Percentiles rank a stretch among this genome's conserved stretches.
phyloP scores from a whole-genome alignment of 2,329 filamentous ascomycete genomes.

The Penicillium glabrum region DNA sequence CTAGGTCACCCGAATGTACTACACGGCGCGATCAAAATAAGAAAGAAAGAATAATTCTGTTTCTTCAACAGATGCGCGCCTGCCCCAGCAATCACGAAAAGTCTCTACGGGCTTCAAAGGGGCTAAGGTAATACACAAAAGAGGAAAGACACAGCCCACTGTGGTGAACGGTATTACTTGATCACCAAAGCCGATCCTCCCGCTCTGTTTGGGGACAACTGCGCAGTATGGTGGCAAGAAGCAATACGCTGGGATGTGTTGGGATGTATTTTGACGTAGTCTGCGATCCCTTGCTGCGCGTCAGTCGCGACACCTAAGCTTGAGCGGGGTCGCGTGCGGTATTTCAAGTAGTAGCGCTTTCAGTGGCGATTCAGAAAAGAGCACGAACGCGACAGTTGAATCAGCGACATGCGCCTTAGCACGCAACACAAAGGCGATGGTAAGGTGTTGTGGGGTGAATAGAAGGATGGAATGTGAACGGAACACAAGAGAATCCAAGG shows the following conservation, averaged over 20 bases:
- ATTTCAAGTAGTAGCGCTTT: not conserved
- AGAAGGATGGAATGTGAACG: conserved; percentile 3
- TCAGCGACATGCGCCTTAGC: not conserved
- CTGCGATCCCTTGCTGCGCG: conserved; percentile 28
- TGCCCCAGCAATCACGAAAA: conserved; percentile 28
- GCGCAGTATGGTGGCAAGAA: conserved; percentile 11
- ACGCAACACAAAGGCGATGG: conserved; percentile 2
- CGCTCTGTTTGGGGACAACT: conserved; percentile 11
- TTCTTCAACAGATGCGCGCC: conserved; percentile 22
- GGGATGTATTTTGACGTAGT: conserved; percentile 10
- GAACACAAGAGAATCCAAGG: conserved; percentile 4
- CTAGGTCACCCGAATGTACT: conserved; percentile 31
- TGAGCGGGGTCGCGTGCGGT: conserved; percentile 32
- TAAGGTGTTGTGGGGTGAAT: not conserved
- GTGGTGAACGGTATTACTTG: conserved; percentile 1
- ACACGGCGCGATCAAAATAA: conserved; percentile 35
- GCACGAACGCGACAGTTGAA: not conserved
- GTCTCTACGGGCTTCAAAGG: conserved; percentile 42
- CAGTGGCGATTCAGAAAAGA: not conserved
- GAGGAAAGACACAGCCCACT: conserved; percentile 25
- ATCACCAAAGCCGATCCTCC: conserved; percentile 22
- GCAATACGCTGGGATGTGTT: conserved; percentile 12
- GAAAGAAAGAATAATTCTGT: conserved; percentile 2
- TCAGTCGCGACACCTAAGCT: conserved; percentile 24
- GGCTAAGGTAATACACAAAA: conserved; percentile 43